Percentiles rank a stretch among this genome's conserved stretches.
phyloP scores from a whole-genome alignment of 345 rosid species.

The Rhizophora mangle region DNA sequence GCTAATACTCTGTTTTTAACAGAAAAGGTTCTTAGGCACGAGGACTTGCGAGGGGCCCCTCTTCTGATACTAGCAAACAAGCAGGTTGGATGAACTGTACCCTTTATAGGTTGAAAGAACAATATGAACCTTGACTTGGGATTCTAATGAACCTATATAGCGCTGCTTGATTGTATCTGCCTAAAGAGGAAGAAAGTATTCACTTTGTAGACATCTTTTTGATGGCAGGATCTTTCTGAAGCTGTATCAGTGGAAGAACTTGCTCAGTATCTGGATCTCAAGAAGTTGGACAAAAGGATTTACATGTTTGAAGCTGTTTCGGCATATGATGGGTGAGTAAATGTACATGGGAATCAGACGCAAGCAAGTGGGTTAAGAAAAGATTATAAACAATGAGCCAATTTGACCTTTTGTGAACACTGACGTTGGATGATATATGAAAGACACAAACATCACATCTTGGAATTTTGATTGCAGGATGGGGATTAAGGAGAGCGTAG shows the following conservation, averaged over 20 bases:
- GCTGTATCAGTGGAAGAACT: constrained; percentile 89
- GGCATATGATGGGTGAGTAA: constrained; percentile 79
- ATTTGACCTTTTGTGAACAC: background rate
- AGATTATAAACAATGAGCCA: no score
- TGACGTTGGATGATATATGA: background rate
- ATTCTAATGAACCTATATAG: background rate
- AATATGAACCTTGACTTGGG: background rate
- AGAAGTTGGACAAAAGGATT: constrained; percentile 89
- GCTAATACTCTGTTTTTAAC: constrained; percentile 19
- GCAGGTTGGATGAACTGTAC: constrained; percentile 45
- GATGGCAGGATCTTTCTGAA: constrained; percentile 76
- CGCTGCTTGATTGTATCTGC: background rate
- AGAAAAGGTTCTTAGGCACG: constrained; percentile 94
- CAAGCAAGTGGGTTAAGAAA: no score
- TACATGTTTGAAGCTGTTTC: constrained; percentile 95
- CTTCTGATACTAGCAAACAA: constrained; percentile 89
- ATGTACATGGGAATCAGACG: background rate
- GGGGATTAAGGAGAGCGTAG: constrained; percentile 84
- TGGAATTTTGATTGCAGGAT: constrained; percentile 42
- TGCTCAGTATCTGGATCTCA: constrained; percentile 77
- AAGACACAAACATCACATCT: constrained; percentile 3
- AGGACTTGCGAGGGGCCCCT: constrained; percentile 97
- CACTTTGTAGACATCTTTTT: constrained; percentile 2
- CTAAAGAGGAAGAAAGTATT: background rate
- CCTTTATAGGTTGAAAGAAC: background rate